These are phyloP conservation scores for Paramyrothecium roridum DNA, from an alignment of 2,329 filamentous ascomycete species.

Conservation along the genomic window DNA sequence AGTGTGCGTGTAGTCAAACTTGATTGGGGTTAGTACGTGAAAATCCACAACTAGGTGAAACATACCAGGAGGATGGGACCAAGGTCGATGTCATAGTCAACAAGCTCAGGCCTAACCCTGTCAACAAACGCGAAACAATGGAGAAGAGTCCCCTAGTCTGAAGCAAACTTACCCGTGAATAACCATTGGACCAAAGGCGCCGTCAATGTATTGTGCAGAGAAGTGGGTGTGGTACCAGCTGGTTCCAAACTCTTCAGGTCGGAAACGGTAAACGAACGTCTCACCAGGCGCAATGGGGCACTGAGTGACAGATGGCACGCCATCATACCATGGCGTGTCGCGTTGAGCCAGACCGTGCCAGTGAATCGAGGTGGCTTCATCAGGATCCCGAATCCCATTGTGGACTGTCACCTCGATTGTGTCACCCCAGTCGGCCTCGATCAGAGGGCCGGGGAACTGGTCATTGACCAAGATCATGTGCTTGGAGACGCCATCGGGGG, in stretches of 20 bases:
- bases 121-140: no score
- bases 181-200: slow-evolving; percentile 29
- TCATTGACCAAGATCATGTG: slow-evolving; percentile 57
- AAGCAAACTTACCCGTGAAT: no score
- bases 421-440: slow-evolving; percentile 56
- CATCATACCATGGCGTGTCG: slow-evolving; percentile 41
- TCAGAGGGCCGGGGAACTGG: slow-evolving; percentile 58
- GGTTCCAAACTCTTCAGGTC: slow-evolving; percentile 5
- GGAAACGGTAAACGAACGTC: slow-evolving; percentile 42
- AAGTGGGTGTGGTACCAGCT: slow-evolving; percentile 9
- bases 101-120: slow-evolving; percentile 7
- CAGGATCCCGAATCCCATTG: slow-evolving; percentile 61
- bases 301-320: slow-evolving; percentile 44
- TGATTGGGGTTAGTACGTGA: neutral
- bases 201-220: slow-evolving; percentile 51
- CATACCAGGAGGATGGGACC: neutral
- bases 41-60: neutral
- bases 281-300: slow-evolving; percentile 60
- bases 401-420: slow-evolving; percentile 57
- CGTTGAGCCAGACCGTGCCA: slow-evolving; percentile 44
- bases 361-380: slow-evolving; percentile 36
- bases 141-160: no score
- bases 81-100: neutral
- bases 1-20: neutral
- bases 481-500: slow-evolving; percentile 20